Percentiles rank a stretch among this genome's conserved stretches.
Conservation (phyloP, 176 grass and related monocot genomes). For the Carex parvula region DNA sequence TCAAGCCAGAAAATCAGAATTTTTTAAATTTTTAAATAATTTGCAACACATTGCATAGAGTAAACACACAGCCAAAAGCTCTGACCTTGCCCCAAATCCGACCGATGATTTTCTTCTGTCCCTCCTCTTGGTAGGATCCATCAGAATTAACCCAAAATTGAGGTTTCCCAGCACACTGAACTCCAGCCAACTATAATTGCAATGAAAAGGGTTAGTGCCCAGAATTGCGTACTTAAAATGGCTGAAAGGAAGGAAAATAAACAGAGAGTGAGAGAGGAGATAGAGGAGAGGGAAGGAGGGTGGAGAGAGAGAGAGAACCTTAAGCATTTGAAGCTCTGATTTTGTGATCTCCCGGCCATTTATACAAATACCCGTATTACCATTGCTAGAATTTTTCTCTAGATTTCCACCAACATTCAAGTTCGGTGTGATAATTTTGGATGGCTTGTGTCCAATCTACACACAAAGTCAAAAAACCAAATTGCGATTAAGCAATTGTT, state of each 20-base stretch:
- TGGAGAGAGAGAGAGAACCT: conserved; percentile 38
- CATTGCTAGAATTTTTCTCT: conserved; percentile 73
- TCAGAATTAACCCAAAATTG: conserved; percentile 99
- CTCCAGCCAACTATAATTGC: conserved; percentile 67
- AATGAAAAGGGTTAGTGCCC: conserved; percentile 23
- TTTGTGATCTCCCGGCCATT: conserved; percentile 98
- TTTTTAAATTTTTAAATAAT: not conserved
- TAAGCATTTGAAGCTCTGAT: conserved; percentile 86
- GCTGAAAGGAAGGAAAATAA: not conserved
- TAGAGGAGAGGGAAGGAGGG: not conserved
- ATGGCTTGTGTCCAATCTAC: conserved; percentile 90
- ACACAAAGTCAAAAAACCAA: conserved; percentile 17
- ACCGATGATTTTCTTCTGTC: conserved; percentile 89
- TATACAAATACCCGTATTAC: conserved; percentile 78
- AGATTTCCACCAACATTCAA: conserved; percentile 70
- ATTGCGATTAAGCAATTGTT: not conserved
- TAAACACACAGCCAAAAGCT: not conserved
- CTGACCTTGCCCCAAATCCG: conserved; percentile 92
- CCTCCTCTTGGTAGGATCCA: conserved; percentile 96
- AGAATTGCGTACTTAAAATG: not conserved
- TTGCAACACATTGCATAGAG: conserved; percentile 3
- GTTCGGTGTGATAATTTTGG: conserved; percentile 77
- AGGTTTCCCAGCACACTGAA: conserved; percentile 97
- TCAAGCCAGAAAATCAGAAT: not conserved
- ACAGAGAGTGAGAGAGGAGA: not conserved